Evolutionary conservation across 768 basidiomycete species (phyloP).

Genomic region (Leucocoprinus birnbaumii): DNA sequence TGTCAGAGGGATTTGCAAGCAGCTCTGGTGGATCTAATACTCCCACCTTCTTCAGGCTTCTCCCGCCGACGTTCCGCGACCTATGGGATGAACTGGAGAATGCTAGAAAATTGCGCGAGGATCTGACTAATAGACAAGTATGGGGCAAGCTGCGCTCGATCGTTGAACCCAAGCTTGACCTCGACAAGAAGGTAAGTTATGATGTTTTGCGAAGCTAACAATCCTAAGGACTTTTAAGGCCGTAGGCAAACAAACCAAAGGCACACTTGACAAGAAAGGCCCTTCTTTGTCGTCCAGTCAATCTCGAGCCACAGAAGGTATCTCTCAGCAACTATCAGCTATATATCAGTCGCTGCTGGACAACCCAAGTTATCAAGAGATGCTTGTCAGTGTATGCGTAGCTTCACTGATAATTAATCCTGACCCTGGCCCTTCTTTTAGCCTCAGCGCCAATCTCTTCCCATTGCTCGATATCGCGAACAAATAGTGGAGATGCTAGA

Average conservation of each 20-base stretch:
- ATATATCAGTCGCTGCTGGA: slow-evolving; percentile 57
- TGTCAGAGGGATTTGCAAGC: slow-evolving; percentile 60
- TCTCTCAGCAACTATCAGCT: slow-evolving; percentile 10
- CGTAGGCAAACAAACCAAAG: background rate
- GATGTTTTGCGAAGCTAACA: background rate
- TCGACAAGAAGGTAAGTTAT: slow-evolving; percentile 35
- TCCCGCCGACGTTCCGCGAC: slow-evolving; percentile 84
- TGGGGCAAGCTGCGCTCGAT: slow-evolving; percentile 73
- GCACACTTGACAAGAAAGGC: background rate
- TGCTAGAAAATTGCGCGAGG: slow-evolving; percentile 56
- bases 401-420: background rate
- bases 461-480: slow-evolving; percentile 81
- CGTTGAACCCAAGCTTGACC: slow-evolving; percentile 56
- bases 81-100: slow-evolving; percentile 89
- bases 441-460: slow-evolving; percentile 74
- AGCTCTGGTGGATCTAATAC: slow-evolving; percentile 39
- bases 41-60: slow-evolving; percentile 67
- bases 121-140: slow-evolving; percentile 58
- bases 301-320: background rate
- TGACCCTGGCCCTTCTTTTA: slow-evolving; percentile 25
- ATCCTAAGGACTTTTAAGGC: background rate
- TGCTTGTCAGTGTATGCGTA: slow-evolving; percentile 62
- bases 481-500: slow-evolving; percentile 71
- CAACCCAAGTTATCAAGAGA: slow-evolving; percentile 74
- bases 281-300: background rate